Conservation (phyloP, 163 green algal species). For the Botryococcus braunii region DNA sequence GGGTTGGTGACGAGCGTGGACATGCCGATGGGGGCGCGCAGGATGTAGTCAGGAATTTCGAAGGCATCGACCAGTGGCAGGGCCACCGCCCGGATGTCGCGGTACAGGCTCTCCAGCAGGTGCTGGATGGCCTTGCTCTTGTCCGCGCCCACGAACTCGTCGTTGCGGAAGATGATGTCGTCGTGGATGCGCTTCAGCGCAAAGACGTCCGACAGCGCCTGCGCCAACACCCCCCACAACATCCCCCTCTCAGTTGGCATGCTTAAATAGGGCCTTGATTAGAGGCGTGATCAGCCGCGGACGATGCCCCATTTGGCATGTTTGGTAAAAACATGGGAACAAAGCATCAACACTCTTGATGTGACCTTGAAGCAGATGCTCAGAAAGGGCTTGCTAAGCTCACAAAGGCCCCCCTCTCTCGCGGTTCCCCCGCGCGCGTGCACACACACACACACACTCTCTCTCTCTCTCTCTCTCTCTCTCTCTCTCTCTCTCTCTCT, state of each 20-base stretch:
- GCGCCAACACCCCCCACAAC: background rate
- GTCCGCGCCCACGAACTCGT: conserved; percentile 83
- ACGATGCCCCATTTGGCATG: too few relatives aligned
- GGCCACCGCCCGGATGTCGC: conserved; percentile 55
- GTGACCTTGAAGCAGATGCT: too few relatives aligned
- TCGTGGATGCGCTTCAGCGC: conserved; percentile 57
- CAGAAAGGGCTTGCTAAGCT: background rate
- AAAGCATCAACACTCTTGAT: background rate
- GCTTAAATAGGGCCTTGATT: too few relatives aligned
- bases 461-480: too few relatives aligned
- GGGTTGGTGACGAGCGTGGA: conserved; percentile 23
- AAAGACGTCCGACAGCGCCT: conserved; percentile 70
- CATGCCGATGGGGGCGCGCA: conserved; percentile 81
- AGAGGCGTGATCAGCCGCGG: too few relatives aligned
- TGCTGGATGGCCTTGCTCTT: conserved; percentile 88
- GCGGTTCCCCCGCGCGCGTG: too few relatives aligned
- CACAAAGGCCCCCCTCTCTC: too few relatives aligned
- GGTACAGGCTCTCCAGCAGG: conserved; percentile 72
- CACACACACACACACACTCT: too few relatives aligned
- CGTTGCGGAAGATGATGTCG: conserved; percentile 76
- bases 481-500: too few relatives aligned
- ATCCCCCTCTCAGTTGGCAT: too few relatives aligned
- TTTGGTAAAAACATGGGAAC: too few relatives aligned
- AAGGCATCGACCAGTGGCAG: conserved; percentile 61
- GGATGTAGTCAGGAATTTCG: conserved; percentile 56